These are phyloP conservation scores for Lecanicillium sp. DNA, from an alignment of 2,329 filamentous ascomycete species.

Conservation along the genomic window DNA sequence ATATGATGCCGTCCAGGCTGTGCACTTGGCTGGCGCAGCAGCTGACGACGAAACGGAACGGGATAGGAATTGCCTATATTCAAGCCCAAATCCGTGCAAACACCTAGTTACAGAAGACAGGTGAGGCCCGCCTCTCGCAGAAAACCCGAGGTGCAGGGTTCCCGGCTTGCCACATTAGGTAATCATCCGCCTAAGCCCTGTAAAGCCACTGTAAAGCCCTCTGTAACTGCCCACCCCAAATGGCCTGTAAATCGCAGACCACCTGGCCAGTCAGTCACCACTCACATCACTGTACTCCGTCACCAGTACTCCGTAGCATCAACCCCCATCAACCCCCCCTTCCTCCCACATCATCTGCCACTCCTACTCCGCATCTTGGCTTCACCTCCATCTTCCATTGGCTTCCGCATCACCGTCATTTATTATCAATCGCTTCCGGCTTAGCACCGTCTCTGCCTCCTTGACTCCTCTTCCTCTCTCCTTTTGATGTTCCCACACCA, in stretches of 20 bases:
- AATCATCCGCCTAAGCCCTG: background rate
- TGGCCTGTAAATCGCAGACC: background rate
- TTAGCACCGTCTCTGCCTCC: conserved; percentile 1
- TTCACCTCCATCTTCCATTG: background rate
- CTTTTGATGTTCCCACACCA: too few species aligned
- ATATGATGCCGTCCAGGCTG: too few species aligned
- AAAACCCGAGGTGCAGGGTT: too few species aligned
- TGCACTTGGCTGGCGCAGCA: background rate
- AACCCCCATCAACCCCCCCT: background rate
- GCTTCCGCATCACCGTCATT: conserved; percentile 1
- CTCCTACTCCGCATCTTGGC: conserved; percentile 8
- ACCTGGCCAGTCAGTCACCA: background rate
- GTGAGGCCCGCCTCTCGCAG: too few species aligned
- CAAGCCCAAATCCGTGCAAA: background rate
- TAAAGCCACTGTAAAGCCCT: background rate
- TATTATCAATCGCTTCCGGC: conserved; percentile 6
- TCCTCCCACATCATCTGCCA: too few species aligned
- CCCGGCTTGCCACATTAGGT: too few species aligned
- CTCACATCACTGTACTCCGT: background rate
- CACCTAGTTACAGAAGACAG: background rate
- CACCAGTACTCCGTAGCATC: background rate
- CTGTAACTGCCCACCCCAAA: background rate
- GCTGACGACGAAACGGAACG: background rate
- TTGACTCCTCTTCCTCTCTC: background rate
- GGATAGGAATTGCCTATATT: background rate